Evolutionary conservation across 2,329 filamentous ascomycete genomes (phyloP).

Genomic region (Aspergillus amoenus): DNA sequence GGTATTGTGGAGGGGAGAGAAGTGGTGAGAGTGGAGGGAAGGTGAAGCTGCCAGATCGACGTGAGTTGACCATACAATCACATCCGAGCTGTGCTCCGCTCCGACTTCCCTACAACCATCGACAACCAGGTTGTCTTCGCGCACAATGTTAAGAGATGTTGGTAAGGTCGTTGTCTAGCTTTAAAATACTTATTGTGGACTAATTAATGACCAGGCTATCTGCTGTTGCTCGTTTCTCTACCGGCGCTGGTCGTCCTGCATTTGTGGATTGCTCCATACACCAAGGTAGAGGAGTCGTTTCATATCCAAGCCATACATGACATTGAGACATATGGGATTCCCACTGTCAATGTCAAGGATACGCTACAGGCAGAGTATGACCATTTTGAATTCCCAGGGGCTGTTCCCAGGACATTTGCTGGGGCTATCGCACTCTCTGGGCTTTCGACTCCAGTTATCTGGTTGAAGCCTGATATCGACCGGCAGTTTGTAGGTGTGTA

Average conservation of each 20-base stretch:
- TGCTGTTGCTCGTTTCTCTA: slow-evolving; percentile 51
- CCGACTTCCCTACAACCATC: background rate
- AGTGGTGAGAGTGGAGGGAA: slow-evolving; percentile 4
- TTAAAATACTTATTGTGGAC: background rate
- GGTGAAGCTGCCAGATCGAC: slow-evolving; percentile 14
- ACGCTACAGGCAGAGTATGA: slow-evolving; percentile 70
- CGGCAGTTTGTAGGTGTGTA: slow-evolving; percentile 55
- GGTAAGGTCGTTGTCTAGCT: slow-evolving; percentile 8
- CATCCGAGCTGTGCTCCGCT: background rate
- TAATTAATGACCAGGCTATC: slow-evolving; percentile 12
- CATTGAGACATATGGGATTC: slow-evolving; percentile 77
- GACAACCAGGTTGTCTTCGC: background rate
- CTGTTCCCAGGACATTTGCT: slow-evolving; percentile 86
- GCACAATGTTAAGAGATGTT: slow-evolving; percentile 26
- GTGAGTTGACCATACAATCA: background rate
- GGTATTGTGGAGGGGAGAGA: background rate
- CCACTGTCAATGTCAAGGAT: slow-evolving; percentile 53
- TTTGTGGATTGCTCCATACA: slow-evolving; percentile 76
- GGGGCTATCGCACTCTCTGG: slow-evolving; percentile 76
- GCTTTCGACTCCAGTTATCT: slow-evolving; percentile 65
- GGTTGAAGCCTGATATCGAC: slow-evolving; percentile 58
- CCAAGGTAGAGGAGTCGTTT: slow-evolving; percentile 98
- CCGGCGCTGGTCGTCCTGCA: slow-evolving; percentile 67
- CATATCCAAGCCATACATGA: slow-evolving; percentile 94
- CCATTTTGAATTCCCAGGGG: slow-evolving; percentile 85